These are phyloP conservation scores for Xerophyta viscosa DNA, from an alignment of 106 monocot genomes.

Conservation along the genomic window DNA sequence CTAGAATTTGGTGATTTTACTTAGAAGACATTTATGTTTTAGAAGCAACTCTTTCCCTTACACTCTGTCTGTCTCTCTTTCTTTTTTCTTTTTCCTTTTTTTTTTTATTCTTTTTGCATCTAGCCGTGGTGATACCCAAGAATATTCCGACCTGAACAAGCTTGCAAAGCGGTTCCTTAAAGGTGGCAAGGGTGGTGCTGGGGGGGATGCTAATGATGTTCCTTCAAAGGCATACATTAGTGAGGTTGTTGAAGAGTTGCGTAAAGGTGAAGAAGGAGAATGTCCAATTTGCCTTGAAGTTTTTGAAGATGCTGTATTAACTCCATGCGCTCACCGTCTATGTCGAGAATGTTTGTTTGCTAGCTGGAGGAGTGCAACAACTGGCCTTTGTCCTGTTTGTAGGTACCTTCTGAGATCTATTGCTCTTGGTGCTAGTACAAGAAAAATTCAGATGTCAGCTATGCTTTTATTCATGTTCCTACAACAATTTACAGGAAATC, in stretches of 20 bases:
- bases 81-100: too few species aligned
- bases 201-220: slow-evolving; percentile 19
- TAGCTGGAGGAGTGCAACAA: slow-evolving; percentile 59
- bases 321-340: slow-evolving; percentile 89
- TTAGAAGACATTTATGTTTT: too few species aligned
- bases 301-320: slow-evolving; percentile 94
- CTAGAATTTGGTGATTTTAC: too few species aligned
- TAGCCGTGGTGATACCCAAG: slow-evolving; percentile 92
- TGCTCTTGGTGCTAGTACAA: too few species aligned
- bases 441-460: too few species aligned
- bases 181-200: slow-evolving; percentile 30
- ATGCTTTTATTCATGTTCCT: background rate
- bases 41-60: too few species aligned
- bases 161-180: slow-evolving; percentile 72
- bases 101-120: background rate
- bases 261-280: slow-evolving; percentile 72
- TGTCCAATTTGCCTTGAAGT: slow-evolving; percentile 96
- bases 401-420: too few species aligned
- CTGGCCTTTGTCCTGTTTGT: slow-evolving; percentile 89
- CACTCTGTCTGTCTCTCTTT: too few species aligned
- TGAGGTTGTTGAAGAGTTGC: slow-evolving; percentile 73
- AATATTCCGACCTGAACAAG: slow-evolving; percentile 80
- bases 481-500: slow-evolving; percentile 29
- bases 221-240: slow-evolving; percentile 74
- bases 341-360: slow-evolving; percentile 86